Evolutionary conservation across 352 stramenopile genomes (phyloP).

Genomic region (Hyaloperonospora arabidopsidis): DNA sequence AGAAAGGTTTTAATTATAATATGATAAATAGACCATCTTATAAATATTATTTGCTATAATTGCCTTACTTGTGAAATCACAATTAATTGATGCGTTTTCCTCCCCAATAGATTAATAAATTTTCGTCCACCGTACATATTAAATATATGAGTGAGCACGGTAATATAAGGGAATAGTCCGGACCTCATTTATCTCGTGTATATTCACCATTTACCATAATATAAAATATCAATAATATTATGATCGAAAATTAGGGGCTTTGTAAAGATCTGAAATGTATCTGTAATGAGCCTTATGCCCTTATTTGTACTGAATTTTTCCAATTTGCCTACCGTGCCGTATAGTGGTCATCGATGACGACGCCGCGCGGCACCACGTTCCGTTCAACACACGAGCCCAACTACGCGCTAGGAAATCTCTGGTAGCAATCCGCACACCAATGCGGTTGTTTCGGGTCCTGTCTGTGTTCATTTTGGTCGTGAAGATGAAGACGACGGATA

Average conservation of each 20-base stretch:
- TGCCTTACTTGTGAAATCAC: no score
- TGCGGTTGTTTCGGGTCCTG: background rate
- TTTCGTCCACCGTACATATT: no score
- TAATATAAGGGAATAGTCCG: no score
- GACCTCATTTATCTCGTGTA: background rate
- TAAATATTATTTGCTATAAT: no score
- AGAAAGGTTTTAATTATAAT: no score
- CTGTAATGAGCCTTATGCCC: background rate
- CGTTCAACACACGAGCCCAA: background rate
- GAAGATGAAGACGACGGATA: background rate
- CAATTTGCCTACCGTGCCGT: background rate
- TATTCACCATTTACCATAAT: background rate
- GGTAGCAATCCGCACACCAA: background rate
- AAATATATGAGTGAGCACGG: no score
- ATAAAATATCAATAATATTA: background rate
- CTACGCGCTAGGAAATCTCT: background rate
- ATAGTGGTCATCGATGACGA: constrained; percentile 1
- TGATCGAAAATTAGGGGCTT: background rate
- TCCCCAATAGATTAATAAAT: no score
- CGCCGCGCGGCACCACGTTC: background rate
- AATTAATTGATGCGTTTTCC: no score
- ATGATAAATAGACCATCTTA: no score
- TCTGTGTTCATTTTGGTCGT: constrained; percentile 4
- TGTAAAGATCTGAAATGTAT: background rate
- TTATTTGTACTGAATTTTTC: background rate